Conservation (phyloP, 2,329 filamentous ascomycete genomes). For the Aaosphaeria arxii region DNA sequence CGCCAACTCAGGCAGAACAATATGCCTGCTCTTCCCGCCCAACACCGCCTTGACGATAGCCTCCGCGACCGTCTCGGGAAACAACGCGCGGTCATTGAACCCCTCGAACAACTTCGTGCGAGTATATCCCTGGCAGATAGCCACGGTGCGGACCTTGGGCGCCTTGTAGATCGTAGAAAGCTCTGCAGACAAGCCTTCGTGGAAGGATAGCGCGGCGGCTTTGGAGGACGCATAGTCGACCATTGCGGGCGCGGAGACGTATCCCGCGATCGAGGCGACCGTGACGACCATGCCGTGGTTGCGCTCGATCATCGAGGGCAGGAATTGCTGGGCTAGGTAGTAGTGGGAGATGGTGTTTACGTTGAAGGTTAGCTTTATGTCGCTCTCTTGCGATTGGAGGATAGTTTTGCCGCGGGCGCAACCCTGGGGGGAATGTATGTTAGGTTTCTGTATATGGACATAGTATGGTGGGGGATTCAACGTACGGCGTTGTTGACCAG, state of each 20-base stretch:
- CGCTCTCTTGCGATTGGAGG: conserved; percentile 55
- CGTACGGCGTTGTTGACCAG: conserved; percentile 56
- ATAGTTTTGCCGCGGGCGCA: conserved; percentile 61
- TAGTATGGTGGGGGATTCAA: neutral
- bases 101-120: conserved; percentile 60
- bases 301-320: conserved; percentile 60
- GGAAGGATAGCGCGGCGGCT: conserved; percentile 63
- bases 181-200: conserved; percentile 55
- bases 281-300: conserved; percentile 75
- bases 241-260: conserved; percentile 59
- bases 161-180: conserved; percentile 57
- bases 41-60: conserved; percentile 60
- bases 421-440: conserved; percentile 34
- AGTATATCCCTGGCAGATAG: conserved; percentile 63
- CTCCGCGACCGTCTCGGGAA: conserved; percentile 63
- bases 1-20: conserved; percentile 51
- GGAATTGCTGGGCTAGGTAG: conserved; percentile 64
- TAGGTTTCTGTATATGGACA: neutral
- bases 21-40: conserved; percentile 54
- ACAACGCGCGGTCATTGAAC: conserved; percentile 52
- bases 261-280: conserved; percentile 63
- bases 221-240: conserved; percentile 68
- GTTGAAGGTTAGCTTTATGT: conserved; percentile 66
- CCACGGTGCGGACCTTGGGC: conserved; percentile 62
- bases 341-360: conserved; percentile 69